Evolutionary conservation across 306 rosid species (phyloP).

Genomic region (Pterocarpus santalinus): DNA sequence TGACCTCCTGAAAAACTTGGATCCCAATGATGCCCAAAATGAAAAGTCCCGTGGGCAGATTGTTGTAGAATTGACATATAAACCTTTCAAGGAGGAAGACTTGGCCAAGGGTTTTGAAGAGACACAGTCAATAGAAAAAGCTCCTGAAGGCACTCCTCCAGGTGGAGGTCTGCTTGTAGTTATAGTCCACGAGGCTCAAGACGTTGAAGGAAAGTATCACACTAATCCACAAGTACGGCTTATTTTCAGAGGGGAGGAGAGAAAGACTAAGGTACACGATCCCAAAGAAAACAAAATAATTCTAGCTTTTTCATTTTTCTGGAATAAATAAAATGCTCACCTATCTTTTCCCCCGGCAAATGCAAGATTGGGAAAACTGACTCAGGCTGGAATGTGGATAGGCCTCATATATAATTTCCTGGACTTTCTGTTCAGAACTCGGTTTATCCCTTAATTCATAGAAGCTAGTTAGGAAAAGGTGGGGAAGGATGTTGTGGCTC

Average conservation of each 20-base stretch:
- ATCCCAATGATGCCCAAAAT: constrained; percentile 70
- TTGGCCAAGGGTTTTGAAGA: constrained; percentile 57
- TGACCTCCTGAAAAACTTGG: constrained; percentile 81
- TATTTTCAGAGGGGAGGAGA: constrained; percentile 83
- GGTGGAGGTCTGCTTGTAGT: constrained; percentile 82
- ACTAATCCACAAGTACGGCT: constrained; percentile 80
- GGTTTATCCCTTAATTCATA: no score
- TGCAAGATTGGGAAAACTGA: no score
- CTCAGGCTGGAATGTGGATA: no score
- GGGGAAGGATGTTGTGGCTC: no score
- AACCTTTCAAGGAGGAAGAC: constrained; percentile 80
- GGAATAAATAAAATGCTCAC: no score
- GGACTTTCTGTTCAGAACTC: no score
- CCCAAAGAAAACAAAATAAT: not conserved
- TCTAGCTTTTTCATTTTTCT: not conserved
- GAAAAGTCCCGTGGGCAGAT: constrained; percentile 92
- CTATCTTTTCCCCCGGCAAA: no score
- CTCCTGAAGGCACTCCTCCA: constrained; percentile 80
- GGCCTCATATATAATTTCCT: no score
- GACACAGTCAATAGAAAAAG: constrained; percentile 49
- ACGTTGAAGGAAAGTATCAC: constrained; percentile 88
- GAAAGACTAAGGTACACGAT: constrained; percentile 74
- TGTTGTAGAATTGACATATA: constrained; percentile 74
- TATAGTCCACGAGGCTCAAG: constrained; percentile 83
- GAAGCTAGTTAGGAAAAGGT: no score